Conservation (phyloP, 768 basidiomycete species). For the Leccinum disarticulatum region DNA sequence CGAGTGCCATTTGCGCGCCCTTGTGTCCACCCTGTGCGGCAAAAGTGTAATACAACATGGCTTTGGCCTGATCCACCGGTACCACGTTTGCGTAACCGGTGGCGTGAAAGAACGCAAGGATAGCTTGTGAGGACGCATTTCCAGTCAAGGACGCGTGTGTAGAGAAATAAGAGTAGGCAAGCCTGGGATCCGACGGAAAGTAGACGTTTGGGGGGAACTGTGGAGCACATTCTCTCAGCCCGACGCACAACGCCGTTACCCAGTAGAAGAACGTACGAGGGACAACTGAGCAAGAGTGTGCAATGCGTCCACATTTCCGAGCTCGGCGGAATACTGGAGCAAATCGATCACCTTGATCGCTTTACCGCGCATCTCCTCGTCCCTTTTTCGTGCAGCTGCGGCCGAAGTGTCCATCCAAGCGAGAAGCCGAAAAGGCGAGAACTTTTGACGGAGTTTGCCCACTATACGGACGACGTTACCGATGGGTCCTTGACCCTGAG, state of each 20-base stretch:
- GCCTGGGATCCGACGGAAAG: conserved; percentile 58
- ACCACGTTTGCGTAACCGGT: conserved; percentile 74
- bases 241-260: neutral
- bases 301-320: conserved; percentile 74
- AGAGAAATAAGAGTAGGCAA: conserved; percentile 63
- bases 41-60: conserved; percentile 92
- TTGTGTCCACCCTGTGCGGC: conserved; percentile 85
- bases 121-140: conserved; percentile 83
- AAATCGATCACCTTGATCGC: conserved; percentile 82
- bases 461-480: conserved; percentile 68
- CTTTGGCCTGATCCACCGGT: conserved; percentile 71
- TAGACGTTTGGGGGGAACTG: conserved; percentile 76
- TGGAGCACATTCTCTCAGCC: neutral
- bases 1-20: conserved; percentile 90
- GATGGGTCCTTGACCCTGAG: conserved; percentile 76
- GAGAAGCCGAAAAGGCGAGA: conserved; percentile 48
- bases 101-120: conserved; percentile 85
- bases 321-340: conserved; percentile 75
- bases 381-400: conserved; percentile 49
- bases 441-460: conserved; percentile 62
- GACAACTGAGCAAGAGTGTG: conserved; percentile 67
- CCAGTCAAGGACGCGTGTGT: conserved; percentile 69
- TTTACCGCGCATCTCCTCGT: conserved; percentile 67
- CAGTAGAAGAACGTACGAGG: conserved; percentile 46
- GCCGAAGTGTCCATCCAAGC: conserved; percentile 42